Evolutionary conservation across 345 rosid species (phyloP).

Genomic region (Gossypium stocksii): DNA sequence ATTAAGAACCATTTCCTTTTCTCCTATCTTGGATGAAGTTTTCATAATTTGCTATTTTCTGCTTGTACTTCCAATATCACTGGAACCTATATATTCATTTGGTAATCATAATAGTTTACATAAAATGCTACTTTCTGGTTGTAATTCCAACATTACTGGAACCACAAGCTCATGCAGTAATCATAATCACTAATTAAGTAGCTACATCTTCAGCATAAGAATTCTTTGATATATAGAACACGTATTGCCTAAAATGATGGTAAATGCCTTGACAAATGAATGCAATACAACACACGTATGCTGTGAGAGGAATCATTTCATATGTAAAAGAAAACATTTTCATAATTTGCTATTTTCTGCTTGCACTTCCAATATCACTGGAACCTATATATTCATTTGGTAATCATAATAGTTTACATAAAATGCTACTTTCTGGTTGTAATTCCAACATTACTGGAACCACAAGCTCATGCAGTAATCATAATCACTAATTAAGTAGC

Average conservation of each 20-base stretch:
- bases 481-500: background rate
- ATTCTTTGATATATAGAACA: background rate
- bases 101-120: background rate
- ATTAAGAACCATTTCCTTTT: background rate
- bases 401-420: background rate
- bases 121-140: background rate
- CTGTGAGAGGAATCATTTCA: background rate
- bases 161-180: background rate
- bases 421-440: background rate
- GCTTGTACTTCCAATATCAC: background rate
- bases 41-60: background rate
- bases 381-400: background rate
- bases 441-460: background rate
- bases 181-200: background rate
- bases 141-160: background rate
- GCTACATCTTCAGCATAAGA: background rate
- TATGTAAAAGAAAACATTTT: background rate
- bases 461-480: background rate
- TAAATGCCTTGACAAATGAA: background rate
- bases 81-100: background rate
- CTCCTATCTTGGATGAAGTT: background rate
- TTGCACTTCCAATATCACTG: background rate
- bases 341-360: background rate
- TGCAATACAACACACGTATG: background rate
- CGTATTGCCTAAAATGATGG: background rate